phyloP scores from a whole-genome alignment of 306 rosid species.

The Vigna radiata region DNA sequence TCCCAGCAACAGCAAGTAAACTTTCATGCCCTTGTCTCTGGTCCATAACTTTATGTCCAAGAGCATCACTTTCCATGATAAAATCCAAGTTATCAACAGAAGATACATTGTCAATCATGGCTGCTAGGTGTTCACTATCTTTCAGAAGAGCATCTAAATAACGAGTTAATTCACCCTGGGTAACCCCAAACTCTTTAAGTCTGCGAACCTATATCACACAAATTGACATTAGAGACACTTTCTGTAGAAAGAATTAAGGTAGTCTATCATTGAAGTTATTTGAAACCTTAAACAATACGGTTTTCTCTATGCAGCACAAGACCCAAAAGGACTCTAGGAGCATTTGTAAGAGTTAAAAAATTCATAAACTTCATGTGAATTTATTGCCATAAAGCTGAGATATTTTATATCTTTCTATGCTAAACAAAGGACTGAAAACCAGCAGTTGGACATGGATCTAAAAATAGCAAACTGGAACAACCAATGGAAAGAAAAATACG shows the following conservation, averaged over 20 bases:
- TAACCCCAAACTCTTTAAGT: constrained; percentile 97
- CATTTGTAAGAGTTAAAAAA: not conserved
- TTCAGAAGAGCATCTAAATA: constrained; percentile 93
- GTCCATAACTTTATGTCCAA: constrained; percentile 96
- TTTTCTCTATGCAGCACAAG: constrained; percentile 10
- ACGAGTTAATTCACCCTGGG: constrained; percentile 97
- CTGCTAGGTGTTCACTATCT: constrained; percentile 98
- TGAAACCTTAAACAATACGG: constrained; percentile 22
- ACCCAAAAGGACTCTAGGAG: constrained; percentile 28
- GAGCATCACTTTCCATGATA: constrained; percentile 98
- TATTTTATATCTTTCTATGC: constrained; percentile 17
- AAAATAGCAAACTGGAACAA: constrained; percentile 34
- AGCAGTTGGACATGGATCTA: constrained; percentile 13
- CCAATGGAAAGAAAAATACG: constrained; percentile 18
- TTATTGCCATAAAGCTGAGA: not conserved
- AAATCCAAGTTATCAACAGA: constrained; percentile 99
- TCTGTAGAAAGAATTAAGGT: constrained; percentile 22
- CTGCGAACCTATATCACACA: constrained; percentile 79
- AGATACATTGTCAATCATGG: constrained; percentile 97
- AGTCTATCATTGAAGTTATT: constrained; percentile 31
- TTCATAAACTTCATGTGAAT: constrained; percentile 18
- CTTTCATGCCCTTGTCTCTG: constrained; percentile 98
- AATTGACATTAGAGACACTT: constrained; percentile 37
- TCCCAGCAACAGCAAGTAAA: constrained; percentile 89
- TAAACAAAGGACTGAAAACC: constrained; percentile 22